These are phyloP conservation scores for Penicillium maclennaniae DNA, from an alignment of 495 filamentous ascomycete species.

Conservation along the genomic window DNA sequence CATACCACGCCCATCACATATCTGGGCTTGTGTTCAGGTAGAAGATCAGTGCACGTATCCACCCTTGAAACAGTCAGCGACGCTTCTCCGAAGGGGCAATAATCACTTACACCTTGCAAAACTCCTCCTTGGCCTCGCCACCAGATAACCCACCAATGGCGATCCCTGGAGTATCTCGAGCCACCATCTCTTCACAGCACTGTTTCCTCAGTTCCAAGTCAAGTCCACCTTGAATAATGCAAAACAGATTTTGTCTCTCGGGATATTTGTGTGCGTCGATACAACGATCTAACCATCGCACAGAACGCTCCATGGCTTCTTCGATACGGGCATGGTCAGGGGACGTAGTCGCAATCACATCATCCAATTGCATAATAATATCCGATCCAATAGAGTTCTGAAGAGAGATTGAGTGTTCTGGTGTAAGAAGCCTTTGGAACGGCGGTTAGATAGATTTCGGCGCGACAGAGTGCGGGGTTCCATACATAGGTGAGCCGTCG, in stretches of 20 bases:
- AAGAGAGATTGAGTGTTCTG: slow-evolving; percentile 92
- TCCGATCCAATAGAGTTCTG: slow-evolving; percentile 97
- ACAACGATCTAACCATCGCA: slow-evolving; percentile 98
- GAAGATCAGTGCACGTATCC: slow-evolving; percentile 73
- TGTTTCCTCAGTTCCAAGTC: slow-evolving; percentile 82
- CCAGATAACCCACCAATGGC: slow-evolving; percentile 93
- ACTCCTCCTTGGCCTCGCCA: slow-evolving; percentile 69
- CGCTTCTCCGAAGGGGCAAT: background rate
- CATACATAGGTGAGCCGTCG: slow-evolving; percentile 87
- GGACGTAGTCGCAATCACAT: slow-evolving; percentile 92
- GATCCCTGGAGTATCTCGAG: slow-evolving; percentile 87
- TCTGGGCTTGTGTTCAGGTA: slow-evolving; percentile 87
- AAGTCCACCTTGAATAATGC: slow-evolving; percentile 94
- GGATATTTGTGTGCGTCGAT: slow-evolving; percentile 88
- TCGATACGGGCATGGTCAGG: slow-evolving; percentile 81
- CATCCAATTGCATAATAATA: slow-evolving; percentile 99
- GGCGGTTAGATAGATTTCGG: slow-evolving; percentile 1
- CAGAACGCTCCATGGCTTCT: slow-evolving; percentile 90
- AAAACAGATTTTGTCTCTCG: slow-evolving; percentile 88
- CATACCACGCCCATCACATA: slow-evolving; percentile 96
- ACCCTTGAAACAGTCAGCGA: slow-evolving; percentile 50
- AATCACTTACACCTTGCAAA: slow-evolving; percentile 52
- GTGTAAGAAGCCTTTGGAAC: slow-evolving; percentile 69
- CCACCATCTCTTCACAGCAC: slow-evolving; percentile 88
- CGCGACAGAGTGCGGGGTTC: background rate